Conservation (phyloP, 176 grass and related monocot genomes). For the Phyllostachys edulis region DNA sequence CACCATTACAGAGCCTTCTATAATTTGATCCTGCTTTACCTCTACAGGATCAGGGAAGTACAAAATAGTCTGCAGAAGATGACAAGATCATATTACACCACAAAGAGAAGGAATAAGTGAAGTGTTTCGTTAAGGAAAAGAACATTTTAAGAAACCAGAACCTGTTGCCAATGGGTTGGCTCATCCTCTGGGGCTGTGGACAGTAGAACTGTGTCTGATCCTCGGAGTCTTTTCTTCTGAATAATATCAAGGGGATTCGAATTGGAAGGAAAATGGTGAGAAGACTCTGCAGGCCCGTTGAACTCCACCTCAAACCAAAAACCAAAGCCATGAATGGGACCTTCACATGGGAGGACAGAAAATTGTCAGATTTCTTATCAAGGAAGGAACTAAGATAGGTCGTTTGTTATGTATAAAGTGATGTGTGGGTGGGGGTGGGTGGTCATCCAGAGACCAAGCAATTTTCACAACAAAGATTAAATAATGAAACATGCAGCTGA, state of each 20-base stretch:
- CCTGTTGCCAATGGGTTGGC: constrained; percentile 93
- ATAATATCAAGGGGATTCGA: constrained; percentile 49
- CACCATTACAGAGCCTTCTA: constrained; percentile 79
- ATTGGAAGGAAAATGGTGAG: constrained; percentile 28
- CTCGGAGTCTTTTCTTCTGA: constrained; percentile 55
- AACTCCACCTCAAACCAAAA: constrained; percentile 98
- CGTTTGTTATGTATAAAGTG: background rate
- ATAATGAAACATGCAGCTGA: constrained; percentile 6
- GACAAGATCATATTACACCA: constrained; percentile 23
- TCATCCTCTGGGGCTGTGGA: constrained; percentile 88
- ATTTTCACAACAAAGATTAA: constrained; percentile 2
- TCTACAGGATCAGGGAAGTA: constrained; percentile 90
- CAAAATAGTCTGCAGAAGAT: constrained; percentile 73
- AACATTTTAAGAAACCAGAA: constrained; percentile 33
- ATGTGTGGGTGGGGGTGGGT: background rate
- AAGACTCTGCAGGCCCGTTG: constrained; percentile 61
- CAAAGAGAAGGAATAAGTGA: background rate
- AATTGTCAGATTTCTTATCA: constrained; percentile 20
- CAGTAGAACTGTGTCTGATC: constrained; percentile 55
- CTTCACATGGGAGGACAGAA: constrained; percentile 46
- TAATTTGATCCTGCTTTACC: constrained; percentile 75
- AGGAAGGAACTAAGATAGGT: constrained; percentile 9
- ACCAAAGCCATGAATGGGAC: constrained; percentile 86
- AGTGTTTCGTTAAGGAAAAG: constrained; percentile 5
- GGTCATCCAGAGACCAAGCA: no score